These are phyloP conservation scores for Amniculicola lignicola DNA, from an alignment of 495 filamentous ascomycete genomes.

Conservation along the genomic window DNA sequence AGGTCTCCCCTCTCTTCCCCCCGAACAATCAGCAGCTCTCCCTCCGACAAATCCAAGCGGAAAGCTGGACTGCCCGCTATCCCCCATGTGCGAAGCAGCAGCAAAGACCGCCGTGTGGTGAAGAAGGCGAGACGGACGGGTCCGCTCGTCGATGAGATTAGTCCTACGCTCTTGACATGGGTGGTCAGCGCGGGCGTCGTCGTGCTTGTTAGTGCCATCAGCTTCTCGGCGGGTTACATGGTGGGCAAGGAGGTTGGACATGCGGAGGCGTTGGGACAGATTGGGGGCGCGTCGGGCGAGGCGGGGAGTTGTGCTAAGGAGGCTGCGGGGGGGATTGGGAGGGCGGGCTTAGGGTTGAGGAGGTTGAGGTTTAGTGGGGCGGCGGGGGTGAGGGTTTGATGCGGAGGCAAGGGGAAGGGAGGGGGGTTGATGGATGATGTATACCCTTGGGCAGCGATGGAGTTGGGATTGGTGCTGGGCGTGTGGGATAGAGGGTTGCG, in stretches of 20 bases:
- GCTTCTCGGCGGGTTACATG: slow-evolving; percentile 90
- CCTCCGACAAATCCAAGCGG: slow-evolving; percentile 35
- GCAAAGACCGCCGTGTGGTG: slow-evolving; percentile 28
- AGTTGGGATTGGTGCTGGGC: too few relatives aligned
- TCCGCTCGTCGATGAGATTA: slow-evolving; percentile 44
- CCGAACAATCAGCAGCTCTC: slow-evolving; percentile 11
- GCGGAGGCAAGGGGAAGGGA: too few relatives aligned
- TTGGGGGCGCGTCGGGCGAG: slow-evolving; percentile 42
- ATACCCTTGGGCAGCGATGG: too few relatives aligned
- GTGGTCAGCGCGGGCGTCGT: slow-evolving; percentile 89
- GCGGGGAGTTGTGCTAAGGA: slow-evolving; percentile 40
- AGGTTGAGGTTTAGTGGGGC: slow-evolving; percentile 34
- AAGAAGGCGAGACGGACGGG: slow-evolving; percentile 37
- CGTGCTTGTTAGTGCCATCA: slow-evolving; percentile 83
- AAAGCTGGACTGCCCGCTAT: slow-evolving; percentile 27
- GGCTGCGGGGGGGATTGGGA: slow-evolving; percentile 35
- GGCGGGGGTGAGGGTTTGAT: slow-evolving; percentile 20
- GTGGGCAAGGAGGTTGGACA: slow-evolving; percentile 78
- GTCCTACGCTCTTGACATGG: slow-evolving; percentile 84
- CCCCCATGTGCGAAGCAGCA: slow-evolving; percentile 17
- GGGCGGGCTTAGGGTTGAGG: slow-evolving; percentile 32
- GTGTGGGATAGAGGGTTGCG: too few relatives aligned
- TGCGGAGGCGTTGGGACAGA: slow-evolving; percentile 52
- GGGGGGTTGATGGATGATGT: too few relatives aligned
- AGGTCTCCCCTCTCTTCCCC: slow-evolving; percentile 35